These are phyloP conservation scores for Clitopilus hobsonii DNA, from an alignment of 768 basidiomycete genomes.

Conservation along the genomic window DNA sequence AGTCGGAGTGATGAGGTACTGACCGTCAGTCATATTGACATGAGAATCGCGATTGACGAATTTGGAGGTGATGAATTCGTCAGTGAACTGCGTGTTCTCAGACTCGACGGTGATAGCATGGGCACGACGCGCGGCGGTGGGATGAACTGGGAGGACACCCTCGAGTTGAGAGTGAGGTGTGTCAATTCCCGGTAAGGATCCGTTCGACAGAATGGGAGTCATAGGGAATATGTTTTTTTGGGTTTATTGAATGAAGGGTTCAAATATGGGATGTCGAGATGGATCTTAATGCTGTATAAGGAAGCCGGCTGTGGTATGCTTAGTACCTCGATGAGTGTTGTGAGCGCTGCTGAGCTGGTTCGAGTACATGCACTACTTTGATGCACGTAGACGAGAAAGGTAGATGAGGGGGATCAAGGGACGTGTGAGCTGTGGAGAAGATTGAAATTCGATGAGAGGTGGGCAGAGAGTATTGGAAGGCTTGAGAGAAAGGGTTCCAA, in stretches of 20 bases:
- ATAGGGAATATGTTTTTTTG: conserved; percentile 25
- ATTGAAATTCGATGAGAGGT: too few species aligned
- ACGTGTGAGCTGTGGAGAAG: too few species aligned
- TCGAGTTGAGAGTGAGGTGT: conserved; percentile 73
- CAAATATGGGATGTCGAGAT: conserved; percentile 21
- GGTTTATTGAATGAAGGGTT: conserved; percentile 10
- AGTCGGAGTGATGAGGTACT: conserved; percentile 75
- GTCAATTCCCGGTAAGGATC: conserved; percentile 63
- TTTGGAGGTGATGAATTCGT: conserved; percentile 79
- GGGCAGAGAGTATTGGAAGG: too few species aligned
- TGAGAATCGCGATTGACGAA: conserved; percentile 77
- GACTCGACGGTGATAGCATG: conserved; percentile 77
- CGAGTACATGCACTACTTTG: conserved; percentile 87
- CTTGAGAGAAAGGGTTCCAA: too few species aligned
- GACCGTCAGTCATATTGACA: conserved; percentile 66
- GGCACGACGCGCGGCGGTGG: conserved; percentile 78
- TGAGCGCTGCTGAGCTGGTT: conserved; percentile 89
- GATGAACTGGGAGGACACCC: conserved; percentile 68
- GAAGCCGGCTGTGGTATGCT: conserved; percentile 75
- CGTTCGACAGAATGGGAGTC: conserved; percentile 41
- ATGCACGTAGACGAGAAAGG: conserved; percentile 31
- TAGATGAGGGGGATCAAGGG: conserved; percentile 7
- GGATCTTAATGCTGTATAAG: conserved; percentile 42
- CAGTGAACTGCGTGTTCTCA: conserved; percentile 76
- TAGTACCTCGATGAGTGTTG: conserved; percentile 83